Conservation (phyloP, 345 rosid species). For the Boechera retrofracta region DNA sequence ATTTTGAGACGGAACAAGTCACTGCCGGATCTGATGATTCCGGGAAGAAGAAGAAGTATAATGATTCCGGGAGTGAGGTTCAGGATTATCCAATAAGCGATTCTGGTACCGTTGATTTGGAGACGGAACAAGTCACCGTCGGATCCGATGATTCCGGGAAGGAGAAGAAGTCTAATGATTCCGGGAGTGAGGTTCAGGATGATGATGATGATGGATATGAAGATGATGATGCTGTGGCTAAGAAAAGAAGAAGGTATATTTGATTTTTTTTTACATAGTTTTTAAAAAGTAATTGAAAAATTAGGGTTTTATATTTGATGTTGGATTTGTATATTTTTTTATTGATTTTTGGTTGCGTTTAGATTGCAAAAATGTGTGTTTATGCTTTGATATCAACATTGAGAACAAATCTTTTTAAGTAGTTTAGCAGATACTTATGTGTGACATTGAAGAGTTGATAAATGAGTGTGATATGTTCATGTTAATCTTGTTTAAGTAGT, state of each 20-base stretch:
- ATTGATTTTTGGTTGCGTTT: background rate
- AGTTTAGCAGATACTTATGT: background rate
- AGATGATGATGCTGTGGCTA: constrained; percentile 49
- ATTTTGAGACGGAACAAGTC: constrained; percentile 36
- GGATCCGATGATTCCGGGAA: constrained; percentile 42
- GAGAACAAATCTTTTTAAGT: background rate
- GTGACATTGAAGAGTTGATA: background rate
- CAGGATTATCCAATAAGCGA: constrained; percentile 44
- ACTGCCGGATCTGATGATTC: constrained; percentile 41
- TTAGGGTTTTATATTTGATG: background rate
- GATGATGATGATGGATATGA: constrained; percentile 50
- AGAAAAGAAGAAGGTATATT: constrained; percentile 61
- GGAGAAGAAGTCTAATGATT: constrained; percentile 32
- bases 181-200: constrained; percentile 42
- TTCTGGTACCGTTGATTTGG: constrained; percentile 29
- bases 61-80: constrained; percentile 39
- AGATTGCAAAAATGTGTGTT: background rate
- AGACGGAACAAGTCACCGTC: constrained; percentile 31
- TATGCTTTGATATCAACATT: background rate
- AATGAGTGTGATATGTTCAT: background rate
- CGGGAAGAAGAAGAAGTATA: constrained; percentile 25
- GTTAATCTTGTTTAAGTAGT: background rate
- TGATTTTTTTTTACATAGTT: constrained; percentile 11
- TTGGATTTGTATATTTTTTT: background rate
- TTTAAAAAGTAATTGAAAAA: background rate